A percentile compares a stretch with the other conserved stretches of the same genome.
phyloP scores from a whole-genome alignment of 2,329 filamentous ascomycete genomes.

The Cryphonectria nitschkei region DNA sequence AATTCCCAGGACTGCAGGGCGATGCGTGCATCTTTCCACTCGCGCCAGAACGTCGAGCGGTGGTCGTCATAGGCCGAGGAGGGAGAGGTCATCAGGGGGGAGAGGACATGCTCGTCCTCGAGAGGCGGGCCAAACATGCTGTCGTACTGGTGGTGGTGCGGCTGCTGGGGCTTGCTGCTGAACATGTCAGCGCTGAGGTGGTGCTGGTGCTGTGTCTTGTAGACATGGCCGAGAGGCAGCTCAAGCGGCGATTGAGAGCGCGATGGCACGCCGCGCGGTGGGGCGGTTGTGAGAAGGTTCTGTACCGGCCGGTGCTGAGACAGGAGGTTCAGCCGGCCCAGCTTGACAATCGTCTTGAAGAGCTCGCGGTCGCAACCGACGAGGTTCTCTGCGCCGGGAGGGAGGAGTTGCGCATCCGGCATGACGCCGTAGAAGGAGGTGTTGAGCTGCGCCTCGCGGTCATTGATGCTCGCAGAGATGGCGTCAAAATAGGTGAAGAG shows the following conservation, averaged over 20 bases:
- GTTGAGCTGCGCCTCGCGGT: conserved; percentile 82
- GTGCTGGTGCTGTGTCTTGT: conserved; percentile 43
- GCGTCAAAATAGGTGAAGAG: conserved; percentile 96
- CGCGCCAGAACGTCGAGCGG: conserved; percentile 74
- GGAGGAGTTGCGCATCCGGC: conserved; percentile 53
- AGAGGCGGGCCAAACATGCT: conserved; percentile 65
- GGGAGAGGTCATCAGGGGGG: conserved; percentile 45
- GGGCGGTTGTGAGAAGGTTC: conserved; percentile 36
- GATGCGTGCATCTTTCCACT: conserved; percentile 80
- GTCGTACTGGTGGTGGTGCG: conserved; percentile 58
- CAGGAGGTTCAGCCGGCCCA: conserved; percentile 83
- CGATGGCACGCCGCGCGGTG: conserved; percentile 33
- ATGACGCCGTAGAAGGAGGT: conserved; percentile 64
- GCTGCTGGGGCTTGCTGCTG: conserved; percentile 37
- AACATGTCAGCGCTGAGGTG: conserved; percentile 35
- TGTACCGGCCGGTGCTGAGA: conserved; percentile 69
- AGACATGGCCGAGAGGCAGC: conserved; percentile 48
- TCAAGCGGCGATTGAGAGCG: conserved; percentile 45
- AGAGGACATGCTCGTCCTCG: conserved; percentile 58
- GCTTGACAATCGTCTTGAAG: conserved; percentile 82
- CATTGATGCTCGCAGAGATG: conserved; percentile 88
- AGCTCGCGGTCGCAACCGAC: conserved; percentile 85
- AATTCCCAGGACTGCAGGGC: conserved; percentile 84
- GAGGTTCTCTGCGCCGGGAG: conserved; percentile 76
- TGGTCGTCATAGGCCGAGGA: conserved; percentile 59